Evolutionary conservation across 768 basidiomycete species (phyloP), one percentile per base, ranked within the genome.

Genomic region (Candolleomyces efflorescens): DNA sequence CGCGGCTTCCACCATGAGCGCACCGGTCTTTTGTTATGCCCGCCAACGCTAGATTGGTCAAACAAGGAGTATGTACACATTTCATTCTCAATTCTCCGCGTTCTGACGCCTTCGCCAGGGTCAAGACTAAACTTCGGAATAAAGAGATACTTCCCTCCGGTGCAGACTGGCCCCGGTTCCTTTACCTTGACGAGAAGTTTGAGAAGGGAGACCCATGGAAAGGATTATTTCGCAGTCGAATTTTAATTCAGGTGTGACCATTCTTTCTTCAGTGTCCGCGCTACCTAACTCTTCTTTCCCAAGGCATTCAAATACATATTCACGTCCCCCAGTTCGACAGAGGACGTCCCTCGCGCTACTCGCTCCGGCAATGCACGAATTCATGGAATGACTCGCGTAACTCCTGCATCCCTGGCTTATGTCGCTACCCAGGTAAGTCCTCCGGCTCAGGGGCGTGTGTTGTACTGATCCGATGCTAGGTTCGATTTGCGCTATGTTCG

Each of bases 1-100:
- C 48, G 53, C 0, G 61, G 64, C 11, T 65, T 60, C 55, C 43
- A 65, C 27, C 62, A 68, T 37, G 50, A 65, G 18, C 32, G 26
- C 32, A 68, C 63, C 5, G 64, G 67, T 2, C 27, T 58, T 24
- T 46, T 68, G 0, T 60, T 68, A 20, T 67, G 63, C 52, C 66
- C 66, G 22, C 61, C 57, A 18, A 62, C 56, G 3, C 20, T 68
- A 0, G 63, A 67, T 23, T 67, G 65, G 67, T 39, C 49, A 12
- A 53, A 67, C 52, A 13, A 24, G 2, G 54, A 61, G 67, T 68
- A 59, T 9, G 61, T 27, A 23, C 20, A n/a, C n/a, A n/a, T n/a
- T n/a, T n/a, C n/a, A n/a, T n/a, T n/a, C n/a, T n/a, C n/a, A n/a
- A n/a, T n/a, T n/a, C n/a, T n/a, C n/a, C 46, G 5, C 26, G 38